Base-by-base conservation (phyloP, 2,329 filamentous ascomycete species). In the Domatiomyces globalis region DNA sequence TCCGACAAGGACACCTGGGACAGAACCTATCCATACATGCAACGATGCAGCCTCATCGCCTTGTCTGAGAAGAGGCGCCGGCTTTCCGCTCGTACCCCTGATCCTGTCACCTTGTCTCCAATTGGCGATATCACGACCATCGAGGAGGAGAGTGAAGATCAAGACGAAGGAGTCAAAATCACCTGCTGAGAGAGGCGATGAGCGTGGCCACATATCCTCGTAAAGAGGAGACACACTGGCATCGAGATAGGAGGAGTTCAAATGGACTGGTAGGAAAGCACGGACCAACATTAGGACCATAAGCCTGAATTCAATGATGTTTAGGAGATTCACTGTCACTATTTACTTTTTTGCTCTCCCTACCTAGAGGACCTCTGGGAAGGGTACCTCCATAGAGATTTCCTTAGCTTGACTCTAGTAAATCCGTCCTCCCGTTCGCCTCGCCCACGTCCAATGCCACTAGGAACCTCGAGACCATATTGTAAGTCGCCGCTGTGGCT, bases 391-490 rank as follows among this genome's bases (percentile, higher is more conserved):
- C 33, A 7, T 39, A 2, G 33, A 15, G 10, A 2, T 39, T 1
- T 39, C 10, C 33, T 15, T 39, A 39, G 15, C 10, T 15, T 4
- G 12, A 15, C 8, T 39, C 15, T 10, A 39, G 10, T 15, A 39
- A 15, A 15, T 39, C 33, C 4, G 42, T 58, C 46, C 60, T 63
- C 9, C 52, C 64, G 57, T 71, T 71, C 51, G 67, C 67, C 61
- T 72, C 70, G 2, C 69, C 70, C 42, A 72, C 85, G 68, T 94
- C 84, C 53, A 94, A 66, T 9, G 87, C 87, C 7, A 94, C 86
- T 60, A 94, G 66, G 60, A 94, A 89, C 22, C 87, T 77, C 65
- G 84, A 89, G 17, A 94, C 87, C 63, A 86, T 89, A 66, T 94
- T 94, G 65, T 94, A 94, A 51, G 79, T 81, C n/a, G 85, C 85